These are phyloP conservation scores for Coprinopsis strossmayeri DNA, from an alignment of 768 basidiomycete species.

Conservation along the genomic window DNA sequence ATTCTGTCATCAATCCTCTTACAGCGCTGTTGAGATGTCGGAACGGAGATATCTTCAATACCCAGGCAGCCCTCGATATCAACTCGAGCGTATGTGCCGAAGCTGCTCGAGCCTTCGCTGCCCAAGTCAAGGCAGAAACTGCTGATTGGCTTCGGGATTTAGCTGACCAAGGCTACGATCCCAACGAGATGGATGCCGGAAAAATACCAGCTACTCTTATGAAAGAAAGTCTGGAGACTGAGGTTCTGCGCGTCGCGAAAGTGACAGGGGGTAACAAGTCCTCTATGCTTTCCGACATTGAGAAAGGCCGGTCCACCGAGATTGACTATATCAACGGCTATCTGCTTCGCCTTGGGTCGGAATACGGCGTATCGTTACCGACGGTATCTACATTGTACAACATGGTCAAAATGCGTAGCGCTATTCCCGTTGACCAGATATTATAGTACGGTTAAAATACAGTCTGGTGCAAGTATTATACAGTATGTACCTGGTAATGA, in stretches of 20 bases:
- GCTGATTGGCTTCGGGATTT: slow-evolving; percentile 25
- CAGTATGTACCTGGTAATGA: neutral
- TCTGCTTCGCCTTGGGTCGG: slow-evolving; percentile 53
- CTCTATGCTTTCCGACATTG: slow-evolving; percentile 74
- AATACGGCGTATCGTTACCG: slow-evolving; percentile 52
- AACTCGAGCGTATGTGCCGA: slow-evolving; percentile 60
- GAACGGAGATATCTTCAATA: slow-evolving; percentile 67
- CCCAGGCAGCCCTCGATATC: slow-evolving; percentile 36
- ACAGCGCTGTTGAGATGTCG: slow-evolving; percentile 75
- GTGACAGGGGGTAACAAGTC: slow-evolving; percentile 65
- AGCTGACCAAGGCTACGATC: slow-evolving; percentile 20
- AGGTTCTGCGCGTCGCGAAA: slow-evolving; percentile 52
- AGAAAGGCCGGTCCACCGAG: slow-evolving; percentile 59
- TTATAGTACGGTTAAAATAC: slow-evolving; percentile 11
- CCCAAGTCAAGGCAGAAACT: slow-evolving; percentile 41
- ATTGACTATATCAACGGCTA: slow-evolving; percentile 83
- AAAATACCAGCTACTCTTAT: slow-evolving; percentile 43
- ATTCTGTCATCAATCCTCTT: slow-evolving; percentile 79
- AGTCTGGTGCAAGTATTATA: neutral
- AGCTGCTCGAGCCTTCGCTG: slow-evolving; percentile 53
- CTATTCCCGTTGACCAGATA: slow-evolving; percentile 49
- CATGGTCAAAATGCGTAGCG: slow-evolving; percentile 52
- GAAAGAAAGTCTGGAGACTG: slow-evolving; percentile 37
- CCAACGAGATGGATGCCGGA: slow-evolving; percentile 21
- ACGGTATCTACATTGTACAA: slow-evolving; percentile 48